Evolutionary conservation across 2,329 filamentous ascomycete species (phyloP).

Genomic region (Biscogniauxia sp.): DNA sequence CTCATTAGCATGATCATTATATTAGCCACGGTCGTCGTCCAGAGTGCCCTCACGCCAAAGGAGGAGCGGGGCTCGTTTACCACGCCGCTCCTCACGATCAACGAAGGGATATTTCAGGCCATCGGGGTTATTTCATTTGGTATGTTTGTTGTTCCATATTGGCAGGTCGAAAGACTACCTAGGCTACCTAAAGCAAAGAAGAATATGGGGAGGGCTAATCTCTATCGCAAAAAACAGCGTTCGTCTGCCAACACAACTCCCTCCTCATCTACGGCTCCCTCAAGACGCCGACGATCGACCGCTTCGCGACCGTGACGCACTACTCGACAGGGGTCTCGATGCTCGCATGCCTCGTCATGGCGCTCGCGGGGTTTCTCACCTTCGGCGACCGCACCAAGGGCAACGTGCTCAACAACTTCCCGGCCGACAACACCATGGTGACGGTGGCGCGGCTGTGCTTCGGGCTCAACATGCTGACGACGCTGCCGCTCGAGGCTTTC

Average conservation of each 20-base stretch:
- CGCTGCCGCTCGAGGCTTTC: slow-evolving; percentile 92
- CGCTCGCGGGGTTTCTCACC: slow-evolving; percentile 82
- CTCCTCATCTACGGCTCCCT: slow-evolving; percentile 96
- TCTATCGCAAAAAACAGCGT: slow-evolving; percentile 41
- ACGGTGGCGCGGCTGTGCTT: slow-evolving; percentile 95
- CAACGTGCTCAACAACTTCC: slow-evolving; percentile 98
- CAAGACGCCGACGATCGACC: slow-evolving; percentile 89
- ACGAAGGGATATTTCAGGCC: slow-evolving; percentile 87
- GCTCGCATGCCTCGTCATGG: slow-evolving; percentile 87
- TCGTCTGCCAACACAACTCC: slow-evolving; percentile 86
- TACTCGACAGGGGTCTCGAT: slow-evolving; percentile 89
- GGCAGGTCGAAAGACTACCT: too few species aligned
- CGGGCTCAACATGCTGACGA: slow-evolving; percentile 98
- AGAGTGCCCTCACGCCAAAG: slow-evolving; percentile 71
- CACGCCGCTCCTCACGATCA: slow-evolving; percentile 71
- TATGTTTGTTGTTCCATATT: slow-evolving; percentile 39
- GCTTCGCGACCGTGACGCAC: slow-evolving; percentile 90
- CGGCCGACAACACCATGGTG: slow-evolving; percentile 84
- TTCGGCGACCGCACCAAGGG: slow-evolving; percentile 91
- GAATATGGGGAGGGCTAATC: not conserved
- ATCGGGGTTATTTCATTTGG: slow-evolving; percentile 98
- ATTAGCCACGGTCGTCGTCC: slow-evolving; percentile 79
- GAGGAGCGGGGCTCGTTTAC: slow-evolving; percentile 71
- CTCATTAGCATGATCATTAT: slow-evolving; percentile 92
- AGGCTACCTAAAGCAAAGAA: too few species aligned